phyloP scores from a whole-genome alignment of 1,284 basidiomycete genomes.

The Tilletia setariae region DNA sequence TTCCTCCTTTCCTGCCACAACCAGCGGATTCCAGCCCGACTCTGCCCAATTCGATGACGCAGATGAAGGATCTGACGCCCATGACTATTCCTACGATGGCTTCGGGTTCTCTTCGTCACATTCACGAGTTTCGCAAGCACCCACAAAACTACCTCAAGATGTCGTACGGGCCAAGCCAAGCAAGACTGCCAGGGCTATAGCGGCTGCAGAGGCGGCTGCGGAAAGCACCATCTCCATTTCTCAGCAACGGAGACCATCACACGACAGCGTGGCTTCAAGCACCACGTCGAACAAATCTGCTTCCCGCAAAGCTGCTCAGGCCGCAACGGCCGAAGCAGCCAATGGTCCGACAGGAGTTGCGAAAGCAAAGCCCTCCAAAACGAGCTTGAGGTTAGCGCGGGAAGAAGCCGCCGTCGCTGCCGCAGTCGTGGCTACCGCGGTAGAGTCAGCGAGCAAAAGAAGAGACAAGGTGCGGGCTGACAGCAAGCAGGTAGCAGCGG shows the following conservation, averaged over 20 bases:
- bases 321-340: neutral
- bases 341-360: neutral
- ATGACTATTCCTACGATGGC: neutral
- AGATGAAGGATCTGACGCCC: too few relatives aligned
- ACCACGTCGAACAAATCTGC: neutral
- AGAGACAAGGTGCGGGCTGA: neutral
- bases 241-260: neutral
- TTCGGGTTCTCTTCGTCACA: neutral
- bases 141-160: neutral
- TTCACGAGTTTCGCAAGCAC: neutral
- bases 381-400: neutral
- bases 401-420: too few relatives aligned
- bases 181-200: neutral
- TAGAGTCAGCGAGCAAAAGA: neutral
- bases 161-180: constrained; percentile 2
- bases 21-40: neutral
- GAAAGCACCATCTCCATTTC: neutral
- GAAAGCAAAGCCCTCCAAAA: constrained; percentile 1
- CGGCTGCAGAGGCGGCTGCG: neutral
- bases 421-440: too few relatives aligned
- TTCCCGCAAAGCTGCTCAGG: neutral
- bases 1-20: neutral
- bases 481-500: neutral
- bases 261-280: neutral
- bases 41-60: too few relatives aligned